Evolutionary conservation across 176 grass and related monocot species (phyloP).

Genomic region (Phoenix dactylifera): DNA sequence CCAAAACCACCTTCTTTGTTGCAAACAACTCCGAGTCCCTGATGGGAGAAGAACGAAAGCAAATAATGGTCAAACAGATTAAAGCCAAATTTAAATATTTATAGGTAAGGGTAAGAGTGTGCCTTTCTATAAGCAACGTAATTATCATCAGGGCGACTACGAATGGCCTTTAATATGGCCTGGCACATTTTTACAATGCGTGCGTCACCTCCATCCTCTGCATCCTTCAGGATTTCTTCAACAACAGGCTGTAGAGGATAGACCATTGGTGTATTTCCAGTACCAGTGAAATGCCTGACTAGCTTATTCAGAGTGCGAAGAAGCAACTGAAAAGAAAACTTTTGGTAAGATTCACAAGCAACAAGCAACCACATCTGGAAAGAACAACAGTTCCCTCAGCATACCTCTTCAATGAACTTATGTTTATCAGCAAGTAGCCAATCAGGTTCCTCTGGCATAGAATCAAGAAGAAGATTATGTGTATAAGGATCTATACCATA

Average conservation of each 20-base stretch:
- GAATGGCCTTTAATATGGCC: conserved; percentile 64
- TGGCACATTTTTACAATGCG: conserved; percentile 59
- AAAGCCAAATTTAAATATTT: conserved; percentile 8
- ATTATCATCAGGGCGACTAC: conserved; percentile 63
- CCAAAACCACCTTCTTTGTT: conserved; percentile 85
- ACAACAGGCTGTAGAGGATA: conserved; percentile 69
- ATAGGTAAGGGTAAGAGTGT: neutral
- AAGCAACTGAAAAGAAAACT: conserved; percentile 50
- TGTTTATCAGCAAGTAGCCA: conserved; percentile 66
- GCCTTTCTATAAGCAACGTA: conserved; percentile 98
- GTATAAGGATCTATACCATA: conserved; percentile 99
- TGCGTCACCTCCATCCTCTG: conserved; percentile 55
- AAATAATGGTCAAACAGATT: conserved; percentile 4
- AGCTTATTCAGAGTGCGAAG: conserved; percentile 89
- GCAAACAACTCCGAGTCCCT: conserved; percentile 99
- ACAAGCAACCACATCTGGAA: neutral
- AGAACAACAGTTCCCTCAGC: conserved; percentile 1
- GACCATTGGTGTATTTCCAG: conserved; percentile 91
- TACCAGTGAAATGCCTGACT: conserved; percentile 75
- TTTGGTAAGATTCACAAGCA: conserved; percentile 21
- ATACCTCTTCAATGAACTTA: conserved; percentile 90
- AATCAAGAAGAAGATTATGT: conserved; percentile 85
- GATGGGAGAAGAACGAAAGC: conserved; percentile 3
- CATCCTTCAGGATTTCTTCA: conserved; percentile 69
- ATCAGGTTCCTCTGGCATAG: conserved; percentile 69